Evolutionary conservation across 352 stramenopile species (phyloP).

Genomic region (Globisporangium cystogenes): DNA sequence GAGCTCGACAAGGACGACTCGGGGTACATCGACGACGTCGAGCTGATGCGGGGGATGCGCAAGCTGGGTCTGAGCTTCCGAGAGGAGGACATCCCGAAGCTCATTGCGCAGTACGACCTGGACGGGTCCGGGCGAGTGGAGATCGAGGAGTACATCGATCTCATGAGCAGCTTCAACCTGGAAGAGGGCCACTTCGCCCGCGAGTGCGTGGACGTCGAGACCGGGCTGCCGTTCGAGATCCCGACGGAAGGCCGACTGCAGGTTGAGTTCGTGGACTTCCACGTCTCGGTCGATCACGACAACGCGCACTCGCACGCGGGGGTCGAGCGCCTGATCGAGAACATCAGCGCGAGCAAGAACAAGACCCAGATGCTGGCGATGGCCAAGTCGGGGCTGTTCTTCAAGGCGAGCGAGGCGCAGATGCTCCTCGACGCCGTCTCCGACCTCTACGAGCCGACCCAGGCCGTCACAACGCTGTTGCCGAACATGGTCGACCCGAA

Average conservation of each 20-base stretch:
- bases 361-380: conserved; percentile 78
- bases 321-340: conserved; percentile 70
- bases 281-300: conserved; percentile 61
- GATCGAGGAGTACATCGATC: conserved; percentile 71
- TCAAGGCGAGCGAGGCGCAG: conserved; percentile 62
- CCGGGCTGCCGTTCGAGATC: conserved; percentile 51
- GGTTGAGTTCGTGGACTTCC: conserved; percentile 73
- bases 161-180: conserved; percentile 68
- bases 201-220: conserved; percentile 61
- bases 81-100: conserved; percentile 60
- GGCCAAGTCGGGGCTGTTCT: conserved; percentile 68
- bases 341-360: conserved; percentile 71
- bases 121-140: conserved; percentile 70
- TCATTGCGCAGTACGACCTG: conserved; percentile 68
- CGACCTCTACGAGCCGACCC: conserved; percentile 55
- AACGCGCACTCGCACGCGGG: conserved; percentile 61
- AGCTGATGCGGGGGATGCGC: conserved; percentile 47
- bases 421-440: conserved; percentile 57
- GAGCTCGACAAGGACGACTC: conserved; percentile 67
- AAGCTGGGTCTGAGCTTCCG: conserved; percentile 42
- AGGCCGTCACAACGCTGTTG: conserved; percentile 58
- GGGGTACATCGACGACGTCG: conserved; percentile 54
- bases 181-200: conserved; percentile 35
- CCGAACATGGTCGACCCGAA: conserved; percentile 71
- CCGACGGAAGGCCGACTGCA: conserved; percentile 48